phyloP scores from a whole-genome alignment of 78 protist genomes.

The Protostelium mycophagum region DNA sequence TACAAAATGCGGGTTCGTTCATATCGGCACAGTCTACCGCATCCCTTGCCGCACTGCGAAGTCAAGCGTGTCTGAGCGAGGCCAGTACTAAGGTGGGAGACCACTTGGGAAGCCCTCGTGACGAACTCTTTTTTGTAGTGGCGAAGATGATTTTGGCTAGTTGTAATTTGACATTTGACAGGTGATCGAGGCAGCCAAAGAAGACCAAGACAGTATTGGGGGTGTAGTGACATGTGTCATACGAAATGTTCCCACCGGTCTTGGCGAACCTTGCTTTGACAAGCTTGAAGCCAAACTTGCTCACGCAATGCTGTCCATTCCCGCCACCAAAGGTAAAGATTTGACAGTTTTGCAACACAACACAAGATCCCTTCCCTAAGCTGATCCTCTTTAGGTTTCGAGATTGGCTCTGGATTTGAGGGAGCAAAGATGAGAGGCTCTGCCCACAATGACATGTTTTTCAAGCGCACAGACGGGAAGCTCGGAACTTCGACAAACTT shows the following conservation, averaged over 20 bases:
- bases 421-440: conserved; percentile 53
- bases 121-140: too few species aligned
- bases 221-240: conserved; percentile 50
- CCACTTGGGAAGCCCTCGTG: too few species aligned
- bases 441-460: conserved; percentile 61
- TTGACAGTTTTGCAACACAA: not conserved
- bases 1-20: too few species aligned
- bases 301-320: conserved; percentile 81
- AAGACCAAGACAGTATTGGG: conserved; percentile 55
- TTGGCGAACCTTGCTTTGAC: conserved; percentile 81
- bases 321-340: conserved; percentile 69
- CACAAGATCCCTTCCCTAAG: not conserved
- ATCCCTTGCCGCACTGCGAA: too few species aligned
- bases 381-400: conserved; percentile 13
- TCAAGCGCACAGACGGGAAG: conserved; percentile 6
- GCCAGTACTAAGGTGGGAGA: too few species aligned
- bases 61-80: too few species aligned
- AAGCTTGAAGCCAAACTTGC: conserved; percentile 73
- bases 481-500: conserved; percentile 62
- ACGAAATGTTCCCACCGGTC: conserved; percentile 56
- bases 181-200: not conserved
- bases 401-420: conserved; percentile 68
- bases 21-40: too few species aligned
- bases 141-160: not conserved
- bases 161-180: too few species aligned